A percentile compares a stretch with the other conserved stretches of the same genome.
These are phyloP conservation scores for Angophora floribunda DNA, from an alignment of 345 rosid species.

Conservation along the genomic window DNA sequence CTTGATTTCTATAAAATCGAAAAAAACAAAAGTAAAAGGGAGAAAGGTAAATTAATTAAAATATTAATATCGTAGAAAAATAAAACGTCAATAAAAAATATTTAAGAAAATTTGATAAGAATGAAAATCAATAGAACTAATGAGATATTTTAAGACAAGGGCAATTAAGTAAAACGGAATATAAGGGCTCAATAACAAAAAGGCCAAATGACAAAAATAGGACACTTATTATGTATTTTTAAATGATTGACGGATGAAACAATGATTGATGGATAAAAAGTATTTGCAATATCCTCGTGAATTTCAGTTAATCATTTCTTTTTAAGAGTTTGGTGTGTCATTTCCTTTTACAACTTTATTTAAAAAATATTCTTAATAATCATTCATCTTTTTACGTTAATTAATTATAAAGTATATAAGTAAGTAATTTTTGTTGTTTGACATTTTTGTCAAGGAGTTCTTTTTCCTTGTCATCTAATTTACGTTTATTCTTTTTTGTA, in stretches of 20 bases:
- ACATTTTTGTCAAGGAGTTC: not conserved
- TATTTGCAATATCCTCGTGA: not conserved
- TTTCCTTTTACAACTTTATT: not conserved
- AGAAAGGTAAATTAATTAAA: too few relatives aligned
- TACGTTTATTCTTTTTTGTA: not conserved
- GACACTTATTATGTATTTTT: not conserved
- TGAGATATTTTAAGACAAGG: not conserved
- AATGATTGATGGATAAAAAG: not conserved
- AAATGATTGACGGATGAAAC: not conserved
- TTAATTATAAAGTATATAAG: not conserved
- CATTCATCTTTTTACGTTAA: not conserved
- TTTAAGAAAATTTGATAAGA: not conserved
- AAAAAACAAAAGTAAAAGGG: not conserved
- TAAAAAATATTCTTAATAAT: not conserved
- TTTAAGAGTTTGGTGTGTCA: not conserved
- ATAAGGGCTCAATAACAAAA: not conserved
- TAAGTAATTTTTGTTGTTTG: not conserved
- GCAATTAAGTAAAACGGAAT: not conserved
- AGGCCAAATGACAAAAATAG: not conserved
- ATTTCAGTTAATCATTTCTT: not conserved
- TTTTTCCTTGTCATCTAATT: not conserved
- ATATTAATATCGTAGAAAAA: not conserved
- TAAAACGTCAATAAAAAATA: not conserved
- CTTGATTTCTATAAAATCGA: not conserved
- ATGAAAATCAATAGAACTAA: not conserved